Base-by-base conservation (phyloP, 164 flowering plant genomes). In the Platanus orientalis region DNA sequence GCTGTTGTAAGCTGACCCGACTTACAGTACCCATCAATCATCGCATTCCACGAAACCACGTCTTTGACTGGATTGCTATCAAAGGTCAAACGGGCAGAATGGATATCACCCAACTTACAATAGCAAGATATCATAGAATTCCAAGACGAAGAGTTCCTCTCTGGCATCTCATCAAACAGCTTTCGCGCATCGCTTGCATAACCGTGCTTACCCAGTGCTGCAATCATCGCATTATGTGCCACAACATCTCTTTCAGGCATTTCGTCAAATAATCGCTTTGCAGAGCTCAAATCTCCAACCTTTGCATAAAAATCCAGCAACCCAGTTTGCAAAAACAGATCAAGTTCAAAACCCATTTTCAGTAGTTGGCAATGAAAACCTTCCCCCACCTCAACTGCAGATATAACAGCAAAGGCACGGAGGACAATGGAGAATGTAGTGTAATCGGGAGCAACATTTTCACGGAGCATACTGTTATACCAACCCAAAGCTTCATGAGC, bases 241-340 rank as follows among this genome's bases (percentile, higher is more conserved):
- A 80, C 72, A 26, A 77, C 70, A 69, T 80, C 79, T 62, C 81
- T 73, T 24, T 64, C 61, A 40, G 74, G 69, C 76, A 82, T 82
- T 67, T 73, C 80, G 11, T 20, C 71, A 29, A 78, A 82, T 73
- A 80, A 54, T 54, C 32, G 42, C 57, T 57, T 59, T 1, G 82
- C 81, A n/a, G 69, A 68, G 26, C 50, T 58, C 62, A 79, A 68
- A 70, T 67, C 58, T 14, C 79, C 78, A 52, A 65, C 60, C 64
- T 78, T 79, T 0, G 71, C 72, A 60, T 82, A 80, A 51, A 80
- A 77, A 54, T 77, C 74, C 3, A 82, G 62, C 71, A 82, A 66
- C 61, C 83, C 82, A 64, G 83, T 80, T 42, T 66, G 75, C 63
- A 74, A 36, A 54, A 76, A 66, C 49, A 62, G 49, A 52, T 79